Evolutionary conservation across 2,329 filamentous ascomycete species (phyloP).

Genomic region (Trichoderma koningii): DNA sequence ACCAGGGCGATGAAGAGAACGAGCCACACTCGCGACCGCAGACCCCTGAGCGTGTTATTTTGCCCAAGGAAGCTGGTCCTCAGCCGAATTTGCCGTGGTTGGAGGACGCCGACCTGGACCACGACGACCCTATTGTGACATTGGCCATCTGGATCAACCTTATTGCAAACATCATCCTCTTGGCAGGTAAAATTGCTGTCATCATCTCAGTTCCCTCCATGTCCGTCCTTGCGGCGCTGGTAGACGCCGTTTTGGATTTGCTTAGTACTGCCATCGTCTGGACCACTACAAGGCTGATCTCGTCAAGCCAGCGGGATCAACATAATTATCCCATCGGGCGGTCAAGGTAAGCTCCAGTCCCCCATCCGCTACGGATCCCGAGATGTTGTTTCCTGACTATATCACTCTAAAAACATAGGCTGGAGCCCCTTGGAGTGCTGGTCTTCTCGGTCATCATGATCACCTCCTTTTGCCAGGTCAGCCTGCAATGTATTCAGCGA

Average conservation of each 20-base stretch:
- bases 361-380: background rate
- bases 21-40: background rate
- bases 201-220: constrained; percentile 77
- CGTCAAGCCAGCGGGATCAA: constrained; percentile 65
- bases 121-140: constrained; percentile 74
- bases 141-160: constrained; percentile 87
- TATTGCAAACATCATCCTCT: constrained; percentile 71
- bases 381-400: background rate
- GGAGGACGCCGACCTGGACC: constrained; percentile 72
- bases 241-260: constrained; percentile 79
- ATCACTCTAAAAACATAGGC: constrained; percentile 41
- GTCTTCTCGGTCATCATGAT: constrained; percentile 87
- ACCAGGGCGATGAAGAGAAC: constrained; percentile 46
- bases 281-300: constrained; percentile 73
- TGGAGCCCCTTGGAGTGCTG: constrained; percentile 78
- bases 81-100: constrained; percentile 67
- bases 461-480: constrained; percentile 78
- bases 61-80: constrained; percentile 35
- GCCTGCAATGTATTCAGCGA: constrained; percentile 67
- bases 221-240: constrained; percentile 76
- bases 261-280: constrained; percentile 80
- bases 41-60: background rate
- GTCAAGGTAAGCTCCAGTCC: constrained; percentile 47
- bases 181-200: constrained; percentile 75
- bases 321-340: constrained; percentile 79